Base-by-base conservation (phyloP, 2,329 filamentous ascomycete species). In the Exophiala xenobiotica region DNA sequence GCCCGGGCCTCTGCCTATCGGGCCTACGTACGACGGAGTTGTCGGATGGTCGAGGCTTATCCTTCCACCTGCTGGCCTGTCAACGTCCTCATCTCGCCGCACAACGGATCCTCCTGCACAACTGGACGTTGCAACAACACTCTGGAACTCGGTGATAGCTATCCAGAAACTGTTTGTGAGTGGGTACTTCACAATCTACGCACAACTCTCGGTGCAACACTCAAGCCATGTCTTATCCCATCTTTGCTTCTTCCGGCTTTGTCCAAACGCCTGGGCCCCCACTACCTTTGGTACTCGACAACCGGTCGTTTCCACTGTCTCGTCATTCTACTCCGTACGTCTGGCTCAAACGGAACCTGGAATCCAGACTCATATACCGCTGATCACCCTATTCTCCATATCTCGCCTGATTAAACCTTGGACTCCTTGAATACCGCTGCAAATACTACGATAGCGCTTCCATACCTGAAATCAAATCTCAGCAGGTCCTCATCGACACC, bases 241-340 rank as follows among this genome's bases (percentile, higher is more conserved):
- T 41, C 23, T 20, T 35, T 47, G 19, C 6, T 26, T 37, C 41
- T 23, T 39, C 51, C 16, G 41, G 41, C 22, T 46, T 43, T 50
- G 45, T 45, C 43, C 52, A 40, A 27, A 27, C 29, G 44, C 52
- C 44, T 24, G 23, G 23, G 24, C 44, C 52, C 44, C 53, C 52
- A 51, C 48, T 44, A 24, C 38, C 38, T 48, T 52, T 45, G 41
- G 12, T n/a, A n/a, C n/a, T 43, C 29, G 22, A 31, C 26, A 14
- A 46, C 26, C 26, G 12, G 18, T 29, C 44, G 31, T 41, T 44
- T 40, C 46, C 22, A 42, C 20, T 37, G 49, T 39, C 45, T 49
- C 26, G 39, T 51, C 47, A 37, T 44, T 46, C 40, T 35, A n/a
- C n/a, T n/a, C n/a, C n/a, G n/a, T n/a, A n/a, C n/a, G n/a, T n/a